phyloP scores from a whole-genome alignment of 2,329 filamentous ascomycete species.

The Coleophoma eucalyptorum region DNA sequence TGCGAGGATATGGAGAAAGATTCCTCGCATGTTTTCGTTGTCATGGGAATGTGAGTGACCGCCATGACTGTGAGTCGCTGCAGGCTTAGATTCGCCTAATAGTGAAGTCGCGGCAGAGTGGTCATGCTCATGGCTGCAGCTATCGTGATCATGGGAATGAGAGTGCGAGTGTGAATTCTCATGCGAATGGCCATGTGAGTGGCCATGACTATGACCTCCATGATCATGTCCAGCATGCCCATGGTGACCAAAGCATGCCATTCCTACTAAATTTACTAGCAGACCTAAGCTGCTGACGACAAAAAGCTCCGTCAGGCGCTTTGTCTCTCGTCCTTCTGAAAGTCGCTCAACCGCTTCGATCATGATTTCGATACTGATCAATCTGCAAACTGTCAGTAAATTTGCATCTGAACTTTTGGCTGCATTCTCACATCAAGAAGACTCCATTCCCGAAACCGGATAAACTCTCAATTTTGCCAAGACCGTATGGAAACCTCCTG shows the following conservation, averaged over 20 bases:
- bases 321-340: constrained; percentile 77
- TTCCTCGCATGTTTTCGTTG: constrained; percentile 98
- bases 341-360: constrained; percentile 91
- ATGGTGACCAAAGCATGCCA: constrained; percentile 45
- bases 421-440: constrained; percentile 70
- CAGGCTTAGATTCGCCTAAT: not conserved
- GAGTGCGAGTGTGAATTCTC: constrained; percentile 10
- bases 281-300: constrained; percentile 85
- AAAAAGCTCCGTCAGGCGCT: constrained; percentile 80
- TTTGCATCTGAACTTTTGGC: not conserved
- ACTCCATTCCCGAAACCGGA: constrained; percentile 97
- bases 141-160: constrained; percentile 11
- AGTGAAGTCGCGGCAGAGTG: constrained; percentile 15
- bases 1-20: constrained; percentile 91
- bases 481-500: constrained; percentile 85
- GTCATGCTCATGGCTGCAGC: constrained; percentile 21
- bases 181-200: constrained; percentile 24
- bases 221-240: constrained; percentile 38
- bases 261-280: constrained; percentile 86
- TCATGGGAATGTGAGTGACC: constrained; percentile 56
- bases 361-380: constrained; percentile 94
- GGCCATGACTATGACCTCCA: constrained; percentile 22
- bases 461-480: constrained; percentile 93
- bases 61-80: constrained; percentile 11
- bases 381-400: constrained; percentile 40